Percentiles rank a stretch among this genome's conserved stretches.
These are phyloP conservation scores for Botrytis medusae DNA, from an alignment of 2,329 filamentous ascomycete species.

Conservation along the genomic window DNA sequence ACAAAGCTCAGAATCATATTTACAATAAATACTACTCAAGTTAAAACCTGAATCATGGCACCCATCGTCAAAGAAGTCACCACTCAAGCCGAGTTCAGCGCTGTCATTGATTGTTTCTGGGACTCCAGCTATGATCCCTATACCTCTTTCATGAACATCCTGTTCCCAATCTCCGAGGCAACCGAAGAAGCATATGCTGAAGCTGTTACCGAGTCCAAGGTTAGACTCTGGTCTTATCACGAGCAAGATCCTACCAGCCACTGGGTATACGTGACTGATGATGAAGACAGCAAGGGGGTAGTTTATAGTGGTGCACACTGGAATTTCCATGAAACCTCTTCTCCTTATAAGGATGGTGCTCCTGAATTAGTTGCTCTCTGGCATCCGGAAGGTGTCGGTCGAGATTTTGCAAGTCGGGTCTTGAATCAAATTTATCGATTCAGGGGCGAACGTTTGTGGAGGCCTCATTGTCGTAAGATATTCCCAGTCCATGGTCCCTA, in stretches of 20 bases:
- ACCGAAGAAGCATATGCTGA: not conserved
- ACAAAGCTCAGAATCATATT: too few species aligned
- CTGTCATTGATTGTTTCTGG: conserved; percentile 1
- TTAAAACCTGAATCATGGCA: too few species aligned
- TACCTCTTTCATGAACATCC: not conserved
- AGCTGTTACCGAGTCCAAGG: not conserved
- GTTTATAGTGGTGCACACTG: not conserved
- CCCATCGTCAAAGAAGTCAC: conserved; percentile 1
- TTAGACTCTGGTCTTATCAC: not conserved
- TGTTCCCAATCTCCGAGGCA: not conserved
- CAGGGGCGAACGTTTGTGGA: not conserved
- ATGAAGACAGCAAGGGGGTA: too few species aligned
- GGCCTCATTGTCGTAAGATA: not conserved
- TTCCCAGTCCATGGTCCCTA: not conserved
- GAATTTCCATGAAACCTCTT: not conserved
- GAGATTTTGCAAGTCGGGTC: not conserved
- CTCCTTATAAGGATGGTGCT: not conserved
- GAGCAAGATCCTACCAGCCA: not conserved
- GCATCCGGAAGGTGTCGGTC: not conserved
- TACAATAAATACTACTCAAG: too few species aligned
- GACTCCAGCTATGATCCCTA: not conserved
- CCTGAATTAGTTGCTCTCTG: not conserved
- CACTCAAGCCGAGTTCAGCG: not conserved
- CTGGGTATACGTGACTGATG: not conserved
- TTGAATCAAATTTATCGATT: not conserved